A percentile compares a stretch with the other conserved stretches of the same genome.
phyloP scores from a whole-genome alignment of 2,329 filamentous ascomycete genomes.

The Harringtonia lauricola region DNA sequence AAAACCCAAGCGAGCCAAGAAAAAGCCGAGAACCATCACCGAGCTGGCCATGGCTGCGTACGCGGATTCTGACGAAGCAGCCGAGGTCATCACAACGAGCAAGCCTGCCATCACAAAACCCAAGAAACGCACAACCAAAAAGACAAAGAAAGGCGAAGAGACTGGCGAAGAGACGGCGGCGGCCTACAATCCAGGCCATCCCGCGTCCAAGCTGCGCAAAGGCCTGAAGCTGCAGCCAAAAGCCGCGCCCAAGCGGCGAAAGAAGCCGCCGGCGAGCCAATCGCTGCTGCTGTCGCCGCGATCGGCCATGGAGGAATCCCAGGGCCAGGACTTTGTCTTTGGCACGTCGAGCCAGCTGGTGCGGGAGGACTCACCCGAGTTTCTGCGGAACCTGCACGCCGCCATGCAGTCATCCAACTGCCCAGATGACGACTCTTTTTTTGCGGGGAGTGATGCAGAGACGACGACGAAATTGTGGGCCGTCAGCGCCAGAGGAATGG shows the following conservation, averaged over 20 bases:
- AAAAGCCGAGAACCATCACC: constrained; percentile 68
- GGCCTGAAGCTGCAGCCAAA: constrained; percentile 24
- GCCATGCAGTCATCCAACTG: constrained; percentile 50
- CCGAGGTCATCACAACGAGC: background rate
- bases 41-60: constrained; percentile 67
- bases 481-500: constrained; percentile 54
- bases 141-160: background rate
- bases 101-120: too few relatives aligned
- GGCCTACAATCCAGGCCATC: constrained; percentile 16
- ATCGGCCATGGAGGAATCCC: constrained; percentile 54
- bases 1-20: constrained; percentile 48
- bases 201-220: constrained; percentile 22
- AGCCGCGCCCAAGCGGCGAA: constrained; percentile 9
- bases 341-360: constrained; percentile 78
- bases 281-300: constrained; percentile 54
- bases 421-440: constrained; percentile 12
- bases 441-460: background rate
- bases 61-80: constrained; percentile 10
- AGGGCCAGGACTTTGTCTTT: constrained; percentile 68
- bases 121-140: background rate
- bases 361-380: constrained; percentile 57
- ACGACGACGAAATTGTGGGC: constrained; percentile 48
- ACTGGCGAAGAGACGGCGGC: constrained; percentile 18
- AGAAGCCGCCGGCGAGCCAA: constrained; percentile 27
- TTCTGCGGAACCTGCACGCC: constrained; percentile 49